Conservation (phyloP, 129 eudicot genomes). For the Rutidosis leptorrhynchoides region DNA sequence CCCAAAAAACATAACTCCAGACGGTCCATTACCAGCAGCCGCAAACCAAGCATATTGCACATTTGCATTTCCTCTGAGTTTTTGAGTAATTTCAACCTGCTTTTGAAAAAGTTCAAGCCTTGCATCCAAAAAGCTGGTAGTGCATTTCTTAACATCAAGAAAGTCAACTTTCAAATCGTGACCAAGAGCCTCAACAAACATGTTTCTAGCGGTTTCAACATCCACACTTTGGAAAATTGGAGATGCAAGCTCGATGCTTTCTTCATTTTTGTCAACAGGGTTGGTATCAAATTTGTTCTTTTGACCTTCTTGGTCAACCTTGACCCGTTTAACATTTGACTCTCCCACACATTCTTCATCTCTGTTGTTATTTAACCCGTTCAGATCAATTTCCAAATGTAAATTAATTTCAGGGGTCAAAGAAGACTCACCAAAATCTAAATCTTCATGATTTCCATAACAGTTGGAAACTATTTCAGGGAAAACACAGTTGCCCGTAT, state of each 20-base stretch:
- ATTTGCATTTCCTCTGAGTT: constrained; percentile 74
- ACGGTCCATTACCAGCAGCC: constrained; percentile 37
- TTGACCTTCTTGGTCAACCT: constrained; percentile 33
- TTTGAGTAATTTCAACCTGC: constrained; percentile 72
- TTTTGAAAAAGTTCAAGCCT: constrained; percentile 61
- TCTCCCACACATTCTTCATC: constrained; percentile 66
- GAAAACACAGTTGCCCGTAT: constrained; percentile 56
- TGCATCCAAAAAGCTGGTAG: constrained; percentile 42
- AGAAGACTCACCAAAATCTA: constrained; percentile 32
- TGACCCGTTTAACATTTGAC: constrained; percentile 47
- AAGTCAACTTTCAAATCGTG: constrained; percentile 31
- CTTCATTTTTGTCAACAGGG: constrained; percentile 31
- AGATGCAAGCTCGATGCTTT: constrained; percentile 35
- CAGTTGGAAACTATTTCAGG: constrained; percentile 50
- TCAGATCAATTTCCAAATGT: constrained; percentile 71
- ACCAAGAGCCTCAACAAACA: constrained; percentile 40
- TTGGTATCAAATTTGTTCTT: constrained; percentile 18
- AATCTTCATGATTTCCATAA: constrained; percentile 38
- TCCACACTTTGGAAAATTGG: constrained; percentile 30
- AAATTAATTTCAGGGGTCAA: constrained; percentile 51
- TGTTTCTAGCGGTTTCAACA: constrained; percentile 38
- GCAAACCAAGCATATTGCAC: constrained; percentile 79
- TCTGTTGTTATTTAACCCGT: constrained; percentile 32
- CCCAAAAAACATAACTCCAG: constrained; percentile 55
- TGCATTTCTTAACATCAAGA: constrained; percentile 40